Evolutionary conservation across 2,329 filamentous ascomycete genomes (phyloP), one percentile per base, ranked within the genome.

Genomic region (Penicillium sp.): DNA sequence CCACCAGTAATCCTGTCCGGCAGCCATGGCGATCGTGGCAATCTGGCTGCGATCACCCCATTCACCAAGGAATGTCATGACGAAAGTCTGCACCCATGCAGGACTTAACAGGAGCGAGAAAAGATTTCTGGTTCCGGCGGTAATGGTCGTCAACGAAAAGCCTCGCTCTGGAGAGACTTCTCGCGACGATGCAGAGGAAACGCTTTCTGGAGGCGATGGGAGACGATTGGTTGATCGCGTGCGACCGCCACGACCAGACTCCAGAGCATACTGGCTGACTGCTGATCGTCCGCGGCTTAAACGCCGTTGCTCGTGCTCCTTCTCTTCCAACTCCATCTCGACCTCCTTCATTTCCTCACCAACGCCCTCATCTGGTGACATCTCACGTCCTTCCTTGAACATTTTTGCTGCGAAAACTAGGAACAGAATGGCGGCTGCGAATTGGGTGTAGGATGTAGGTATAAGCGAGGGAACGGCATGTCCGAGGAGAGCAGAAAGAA

Each of bases 21-120:
- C 93, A 50, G 94, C 94, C 94, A 99, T 99, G 54, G 94, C 94
- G 69, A 99, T 96, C 0, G 94, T 99, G 21, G 94, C 94, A 67
- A 99, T 97, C 77, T 99, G 94, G 71, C 90, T 96, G 64, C 94
- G 86, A 68, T 99, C 94, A 57, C 94, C 94, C 94, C 94, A 99
- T 73, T 99, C 94, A 42, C 94, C 94, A 28, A 99, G 77, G 76
- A 99, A 99, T 2, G 94, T 99, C 94, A 99, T 99, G 65, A 95
- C 84, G 70, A 99, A 99, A 0, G 94, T 99, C 75, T 97, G 93
- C 14, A 99, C 94, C 94, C 94, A 99, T 0, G 92, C 94, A 1
- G 94, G 94, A 73, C 90, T 96, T 40, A 99, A 81, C 4, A 99
- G 82, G 6, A 99, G 80, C 11, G 90, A 91, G 61, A 91, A 84